Base-by-base conservation (phyloP, 768 basidiomycete genomes). In the Epithele typhae region DNA sequence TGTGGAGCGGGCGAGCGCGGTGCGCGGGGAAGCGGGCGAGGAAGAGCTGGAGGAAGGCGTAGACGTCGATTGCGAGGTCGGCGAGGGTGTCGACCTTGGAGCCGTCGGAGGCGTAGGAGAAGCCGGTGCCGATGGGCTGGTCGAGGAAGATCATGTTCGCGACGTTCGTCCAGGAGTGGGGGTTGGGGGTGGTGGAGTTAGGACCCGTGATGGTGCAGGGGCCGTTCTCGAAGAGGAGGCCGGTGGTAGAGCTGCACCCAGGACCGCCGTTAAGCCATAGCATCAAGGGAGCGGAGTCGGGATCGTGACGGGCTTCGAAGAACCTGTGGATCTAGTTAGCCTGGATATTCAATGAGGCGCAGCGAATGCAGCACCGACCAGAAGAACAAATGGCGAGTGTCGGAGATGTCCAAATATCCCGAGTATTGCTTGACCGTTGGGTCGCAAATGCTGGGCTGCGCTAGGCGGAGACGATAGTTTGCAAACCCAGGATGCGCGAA, bases 381-480 rank as follows among this genome's bases (percentile, higher is more conserved):
- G 66, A 75, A 77, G 67, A 78, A 78, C 23, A 78, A 61, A 52
- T 78, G 76, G 40, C 68, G 68, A n/a, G 63, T 66, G 30, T 72
- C 68, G 6, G 63, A 61, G 40, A 77, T 68, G 54, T 78, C 76
- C 25, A 78, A 60, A 57, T 78, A 78, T 7, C 76, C 76, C 10
- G 69, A 52, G 27, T 55, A 40, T 42, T 59, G 58, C 64, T 87
- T 77, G 33, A 92, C 88, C n/a, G 75, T 66, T 0, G 83, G 62
- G 53, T 95, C 92, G 55, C 92, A 94, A 5, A 94, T 66, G 25
- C 75, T 71, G 9, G 91, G 84, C 53, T 82, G 75, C 0, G 78
- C 81, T 11, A 88, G 57, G 50, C 86, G 72, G 14, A 90, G 70
- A 17, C 41, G 27, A 25, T n/a, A n/a, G n/a, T n/a, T n/a, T n/a